Conservation (phyloP, 2,329 filamentous ascomycete genomes). For the Aspergillaceae sp. region DNA sequence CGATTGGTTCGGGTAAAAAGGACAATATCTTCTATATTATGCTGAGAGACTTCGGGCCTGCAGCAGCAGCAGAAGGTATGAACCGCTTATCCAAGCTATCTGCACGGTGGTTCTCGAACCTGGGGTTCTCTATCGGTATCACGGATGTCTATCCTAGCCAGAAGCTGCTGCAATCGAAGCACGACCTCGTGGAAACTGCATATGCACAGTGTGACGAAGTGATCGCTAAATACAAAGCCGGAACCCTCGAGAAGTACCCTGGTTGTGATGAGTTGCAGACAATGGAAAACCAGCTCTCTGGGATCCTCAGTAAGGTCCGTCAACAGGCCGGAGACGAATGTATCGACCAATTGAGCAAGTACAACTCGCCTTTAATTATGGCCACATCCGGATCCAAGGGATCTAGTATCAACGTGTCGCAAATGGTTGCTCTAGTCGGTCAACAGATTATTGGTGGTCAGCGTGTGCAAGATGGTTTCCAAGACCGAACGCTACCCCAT, state of each 20-base stretch:
- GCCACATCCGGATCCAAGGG: constrained; percentile 95
- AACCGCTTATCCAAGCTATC: constrained; percentile 87
- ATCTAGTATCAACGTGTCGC: constrained; percentile 94
- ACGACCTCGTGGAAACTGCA: constrained; percentile 64
- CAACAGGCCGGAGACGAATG: constrained; percentile 85
- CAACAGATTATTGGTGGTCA: constrained; percentile 95
- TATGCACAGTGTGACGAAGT: constrained; percentile 76
- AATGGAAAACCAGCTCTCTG: constrained; percentile 81
- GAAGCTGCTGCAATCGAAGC: constrained; percentile 62
- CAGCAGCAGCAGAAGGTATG: constrained; percentile 84
- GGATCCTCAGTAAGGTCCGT: constrained; percentile 84
- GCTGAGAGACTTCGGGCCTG: constrained; percentile 85
- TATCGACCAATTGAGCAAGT: constrained; percentile 78
- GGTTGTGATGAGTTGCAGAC: constrained; percentile 90
- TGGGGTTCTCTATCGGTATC: constrained; percentile 93
- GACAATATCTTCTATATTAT: constrained; percentile 97
- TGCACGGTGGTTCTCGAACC: constrained; percentile 76
- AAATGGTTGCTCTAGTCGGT: constrained; percentile 96
- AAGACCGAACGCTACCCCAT: constrained; percentile 87
- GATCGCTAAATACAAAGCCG: constrained; percentile 69
- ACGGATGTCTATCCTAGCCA: constrained; percentile 83
- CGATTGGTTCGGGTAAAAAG: constrained; percentile 94
- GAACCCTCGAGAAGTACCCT: constrained; percentile 73
- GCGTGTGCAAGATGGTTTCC: constrained; percentile 91
- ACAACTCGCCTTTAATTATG: constrained; percentile 93